Base-by-base conservation (phyloP, 2,329 filamentous ascomycete genomes). In the Colletotrichum karsti region DNA sequence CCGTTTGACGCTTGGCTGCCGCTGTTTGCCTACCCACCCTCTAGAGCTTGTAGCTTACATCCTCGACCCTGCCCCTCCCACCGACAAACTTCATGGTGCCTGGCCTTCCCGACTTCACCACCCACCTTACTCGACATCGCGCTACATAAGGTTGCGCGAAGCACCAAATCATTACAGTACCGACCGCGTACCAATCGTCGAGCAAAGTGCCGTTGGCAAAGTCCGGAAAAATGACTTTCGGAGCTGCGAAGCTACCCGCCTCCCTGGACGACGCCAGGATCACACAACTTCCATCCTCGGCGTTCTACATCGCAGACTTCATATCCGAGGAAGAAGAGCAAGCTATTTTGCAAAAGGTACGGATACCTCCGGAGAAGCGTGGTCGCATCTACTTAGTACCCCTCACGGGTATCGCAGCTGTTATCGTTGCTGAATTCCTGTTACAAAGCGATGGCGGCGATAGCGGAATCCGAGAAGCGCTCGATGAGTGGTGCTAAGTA, bases 271-370 rank as follows among this genome's bases (percentile, higher is more conserved):
- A 84, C 37, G 82, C 79, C 59, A 83, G 79, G 71, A 86, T 95
- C 67, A 70, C 78, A 7, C 74, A 74, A 33, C 83, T 94, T 2
- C 92, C 92, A 5, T 77, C 85, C 1, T 82, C 86, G 35, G 92
- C 93, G 60, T 97, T 91, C 82, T 98, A 98, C 81, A 91, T 98
- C 64, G 87, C 94, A 7, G 85, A 95, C 77, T 98, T 98, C 81
- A 92, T 98, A 77, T 91, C 87, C 5, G 79, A 84, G 61, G 88
- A 91, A 48, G 94, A 98, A 79, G 94, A 97, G 81, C 77, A 82
- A 33, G 75, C 81, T 7, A 87, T 98, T 7, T 81, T 97, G 53
- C 81, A 89, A 59, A 96, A 93, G 84, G 93, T 92, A 75, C 22
- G 10, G 30, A 48, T 22, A 7, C n/a, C 9, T 10, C 42, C 22